Evolutionary conservation across 1,284 basidiomycete species (phyloP).

Genomic region (Xerocomus minutiporus): DNA sequence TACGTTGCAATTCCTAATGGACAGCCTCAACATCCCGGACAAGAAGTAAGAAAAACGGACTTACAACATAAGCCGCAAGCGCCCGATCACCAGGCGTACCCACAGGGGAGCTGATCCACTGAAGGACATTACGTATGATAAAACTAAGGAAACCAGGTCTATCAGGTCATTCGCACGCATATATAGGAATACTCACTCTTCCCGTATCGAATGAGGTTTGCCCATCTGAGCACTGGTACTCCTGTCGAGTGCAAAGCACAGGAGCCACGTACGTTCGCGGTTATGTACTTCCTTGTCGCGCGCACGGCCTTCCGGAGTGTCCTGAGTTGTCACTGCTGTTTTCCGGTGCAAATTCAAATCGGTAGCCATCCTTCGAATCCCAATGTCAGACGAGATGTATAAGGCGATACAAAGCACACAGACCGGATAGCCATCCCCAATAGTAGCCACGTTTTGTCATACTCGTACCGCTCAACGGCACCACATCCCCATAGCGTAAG

Average conservation of each 20-base stretch:
- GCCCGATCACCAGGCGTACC: conserved; percentile 61
- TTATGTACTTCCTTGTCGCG: conserved; percentile 85
- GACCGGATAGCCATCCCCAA: conserved; percentile 85
- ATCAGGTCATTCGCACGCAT: background rate
- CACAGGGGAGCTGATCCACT: conserved; percentile 64
- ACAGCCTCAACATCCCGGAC: conserved; percentile 3
- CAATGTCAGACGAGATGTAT: conserved; percentile 7
- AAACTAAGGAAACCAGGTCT: conserved; percentile 44
- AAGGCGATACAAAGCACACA: conserved; percentile 3
- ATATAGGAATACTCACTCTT: conserved; percentile 60
- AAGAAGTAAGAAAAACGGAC: conserved; percentile 27
- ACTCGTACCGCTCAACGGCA: conserved; percentile 92
- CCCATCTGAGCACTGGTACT: conserved; percentile 93
- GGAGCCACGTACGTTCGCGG: conserved; percentile 89
- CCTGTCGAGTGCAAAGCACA: conserved; percentile 88
- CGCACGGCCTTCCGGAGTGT: conserved; percentile 69
- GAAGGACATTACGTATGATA: conserved; percentile 80
- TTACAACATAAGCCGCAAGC: conserved; percentile 66
- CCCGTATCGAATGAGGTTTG: conserved; percentile 80
- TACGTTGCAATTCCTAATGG: conserved; percentile 75
- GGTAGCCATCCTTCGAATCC: conserved; percentile 75
- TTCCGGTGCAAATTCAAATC: conserved; percentile 95
- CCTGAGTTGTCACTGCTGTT: conserved; percentile 61
- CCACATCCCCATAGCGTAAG: conserved; percentile 83
- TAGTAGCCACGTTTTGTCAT: conserved; percentile 92